A percentile compares a stretch with the other conserved stretches of the same genome.
phyloP scores from a whole-genome alignment of 352 stramenopile species.

The Globisporangium carolinianum region DNA sequence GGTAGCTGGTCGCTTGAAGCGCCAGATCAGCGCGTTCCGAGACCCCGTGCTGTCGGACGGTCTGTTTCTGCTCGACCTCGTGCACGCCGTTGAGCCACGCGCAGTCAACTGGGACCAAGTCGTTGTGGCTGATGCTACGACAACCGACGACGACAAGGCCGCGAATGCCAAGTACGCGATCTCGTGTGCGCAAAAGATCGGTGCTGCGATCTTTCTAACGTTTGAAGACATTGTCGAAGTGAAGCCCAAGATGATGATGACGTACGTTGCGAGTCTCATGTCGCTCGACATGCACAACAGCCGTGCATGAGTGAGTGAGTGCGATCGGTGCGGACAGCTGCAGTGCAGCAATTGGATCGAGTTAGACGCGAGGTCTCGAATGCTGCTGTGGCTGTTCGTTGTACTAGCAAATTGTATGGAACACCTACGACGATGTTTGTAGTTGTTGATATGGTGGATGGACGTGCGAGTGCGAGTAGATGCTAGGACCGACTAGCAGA shows the following conservation, averaged over 20 bases:
- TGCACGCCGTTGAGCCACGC: constrained; percentile 77
- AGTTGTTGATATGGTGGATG: no score
- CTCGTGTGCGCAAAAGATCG: constrained; percentile 90
- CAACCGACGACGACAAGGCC: constrained; percentile 75
- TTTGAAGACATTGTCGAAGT: constrained; percentile 93
- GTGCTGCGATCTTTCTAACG: constrained; percentile 88
- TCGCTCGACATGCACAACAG: constrained; percentile 64
- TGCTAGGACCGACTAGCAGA: no score
- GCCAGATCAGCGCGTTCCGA: constrained; percentile 78
- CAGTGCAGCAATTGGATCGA: not conserved
- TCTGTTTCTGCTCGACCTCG: constrained; percentile 84
- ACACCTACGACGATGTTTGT: no score
- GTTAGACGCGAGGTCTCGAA: not conserved
- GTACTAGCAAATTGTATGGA: no score
- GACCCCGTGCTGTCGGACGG: constrained; percentile 73
- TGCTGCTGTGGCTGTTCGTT: no score
- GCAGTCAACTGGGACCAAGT: constrained; percentile 91
- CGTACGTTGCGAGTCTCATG: constrained; percentile 84
- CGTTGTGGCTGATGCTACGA: constrained; percentile 17
- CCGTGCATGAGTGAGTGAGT: not conserved
- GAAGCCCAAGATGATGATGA: constrained; percentile 92
- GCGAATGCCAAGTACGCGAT: constrained; percentile 92
- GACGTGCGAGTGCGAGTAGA: no score
- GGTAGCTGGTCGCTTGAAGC: constrained; percentile 56
- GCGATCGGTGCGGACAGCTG: no score